phyloP scores from a whole-genome alignment of 1,139 yeast genomes.

The Yamadazyma membranifaciens region DNA sequence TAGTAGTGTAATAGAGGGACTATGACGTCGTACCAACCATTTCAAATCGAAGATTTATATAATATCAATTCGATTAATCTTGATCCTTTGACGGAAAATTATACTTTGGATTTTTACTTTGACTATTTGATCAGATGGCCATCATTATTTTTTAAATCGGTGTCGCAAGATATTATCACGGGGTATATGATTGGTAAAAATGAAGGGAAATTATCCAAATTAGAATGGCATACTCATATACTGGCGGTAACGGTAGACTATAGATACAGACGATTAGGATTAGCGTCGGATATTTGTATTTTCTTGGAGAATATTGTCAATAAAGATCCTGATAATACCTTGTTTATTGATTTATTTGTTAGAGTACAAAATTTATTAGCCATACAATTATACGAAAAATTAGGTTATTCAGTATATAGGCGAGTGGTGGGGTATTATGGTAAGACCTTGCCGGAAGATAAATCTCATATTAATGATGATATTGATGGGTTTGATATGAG shows the following conservation, averaged over 20 bases:
- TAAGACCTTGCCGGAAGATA: constrained; percentile 42
- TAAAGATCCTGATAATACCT: constrained; percentile 65
- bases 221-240: constrained; percentile 95
- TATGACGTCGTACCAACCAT: constrained; percentile 83
- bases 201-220: constrained; percentile 65
- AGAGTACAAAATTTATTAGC: constrained; percentile 82
- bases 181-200: constrained; percentile 97
- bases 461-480: constrained; percentile 53
- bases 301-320: constrained; percentile 71
- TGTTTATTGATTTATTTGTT: constrained; percentile 88
- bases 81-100: constrained; percentile 89
- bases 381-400: constrained; percentile 73
- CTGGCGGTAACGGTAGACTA: constrained; percentile 93
- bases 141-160: constrained; percentile 76
- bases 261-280: constrained; percentile 77
- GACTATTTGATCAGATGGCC: constrained; percentile 90
- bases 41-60: constrained; percentile 81
- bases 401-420: constrained; percentile 83
- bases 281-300: constrained; percentile 75
- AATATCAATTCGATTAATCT: constrained; percentile 71
- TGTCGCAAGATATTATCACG: constrained; percentile 39
- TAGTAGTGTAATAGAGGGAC: not conserved
- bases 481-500: constrained; percentile 91
- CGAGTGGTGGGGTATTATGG: constrained; percentile 91
- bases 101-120: constrained; percentile 76